A percentile compares a stretch with the other conserved stretches of the same genome.
phyloP scores from a whole-genome alignment of 164 flowering plant genomes.

The Pachysandra terminalis region DNA sequence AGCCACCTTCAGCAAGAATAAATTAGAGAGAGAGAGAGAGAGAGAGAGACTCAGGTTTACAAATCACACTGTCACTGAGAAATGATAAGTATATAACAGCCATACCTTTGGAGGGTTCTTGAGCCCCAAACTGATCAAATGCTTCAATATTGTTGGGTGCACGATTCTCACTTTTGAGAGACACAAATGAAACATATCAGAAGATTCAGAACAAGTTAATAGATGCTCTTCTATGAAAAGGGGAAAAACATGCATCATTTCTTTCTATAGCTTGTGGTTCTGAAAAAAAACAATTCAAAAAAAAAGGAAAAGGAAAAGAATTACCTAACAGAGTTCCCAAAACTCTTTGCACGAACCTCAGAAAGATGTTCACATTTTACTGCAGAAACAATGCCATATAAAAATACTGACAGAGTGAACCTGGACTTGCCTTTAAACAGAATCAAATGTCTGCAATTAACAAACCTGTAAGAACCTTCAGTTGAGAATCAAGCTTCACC shows the following conservation, averaged over 20 bases:
- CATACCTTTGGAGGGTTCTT: constrained; percentile 43
- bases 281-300: neutral
- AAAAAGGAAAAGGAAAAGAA: too few species aligned
- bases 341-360: constrained; percentile 64
- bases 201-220: constrained; percentile 9
- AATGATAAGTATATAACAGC: neutral
- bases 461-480: constrained; percentile 80
- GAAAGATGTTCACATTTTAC: constrained; percentile 81
- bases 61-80: neutral
- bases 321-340: constrained; percentile 40
- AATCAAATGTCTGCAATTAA: constrained; percentile 2
- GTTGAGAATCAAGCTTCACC: constrained; percentile 87
- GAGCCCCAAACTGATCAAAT: constrained; percentile 40
- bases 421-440: neutral
- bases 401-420: neutral
- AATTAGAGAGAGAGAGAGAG: neutral
- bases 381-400: constrained; percentile 30
- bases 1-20: too few species aligned
- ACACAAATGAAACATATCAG: constrained; percentile 7
- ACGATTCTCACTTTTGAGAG: constrained; percentile 30
- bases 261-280: neutral
- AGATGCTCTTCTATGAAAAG: neutral
- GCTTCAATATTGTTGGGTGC: constrained; percentile 35
- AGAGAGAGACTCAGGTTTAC: neutral
- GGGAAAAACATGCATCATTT: neutral